Base-by-base conservation (phyloP, 768 basidiomycete genomes). In the Daedalea quercina region DNA sequence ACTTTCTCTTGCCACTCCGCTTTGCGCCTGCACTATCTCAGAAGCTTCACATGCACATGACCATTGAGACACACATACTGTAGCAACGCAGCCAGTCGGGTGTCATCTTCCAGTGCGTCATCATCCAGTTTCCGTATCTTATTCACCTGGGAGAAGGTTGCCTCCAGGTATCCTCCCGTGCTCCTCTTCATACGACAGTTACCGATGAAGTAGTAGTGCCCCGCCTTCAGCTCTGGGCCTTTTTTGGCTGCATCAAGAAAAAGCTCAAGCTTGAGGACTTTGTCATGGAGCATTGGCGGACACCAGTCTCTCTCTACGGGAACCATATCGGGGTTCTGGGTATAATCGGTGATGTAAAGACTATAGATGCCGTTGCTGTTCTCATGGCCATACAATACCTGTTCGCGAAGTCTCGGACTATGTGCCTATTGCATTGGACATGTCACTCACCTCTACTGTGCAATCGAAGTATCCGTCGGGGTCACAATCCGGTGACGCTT, bases 261-360 rank as follows among this genome's bases (percentile, higher is more conserved):
- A 68, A 81, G 76, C 57, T 78, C 76, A 26, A 85, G 72, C 45
- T 70, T 76, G n/a, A 87, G 60, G 17, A 81, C 72, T 23, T 60
- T 64, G 13, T 75, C 68, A 2, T 66, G 67, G 31, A 86, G 65
- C 23, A 66, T 68, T 4, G 69, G 61, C 11, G 77, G 71, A 62
- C 78, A 82, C 77, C 76, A 81, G 42, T 65, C 49, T 7, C 70
- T 68, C 50, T 71, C 67, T n/a, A 71, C 56, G 15, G 69, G 60
- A 3, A 51, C 52, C 41, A 73, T 59, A 7, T 57, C 54, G 3
- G 66, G 45, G 50, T 79, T 80, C 40, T 55, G 57, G 6, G 84
- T 83, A 60, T 84, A 86, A 58, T 87, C 85, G 1, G 85, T 86
- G 47, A 84, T 81, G 62, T 79, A 85, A 12, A 87, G 54, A 26